Conservation (phyloP, 2,329 filamentous ascomycete species). For the Calonectria leucothoes region DNA sequence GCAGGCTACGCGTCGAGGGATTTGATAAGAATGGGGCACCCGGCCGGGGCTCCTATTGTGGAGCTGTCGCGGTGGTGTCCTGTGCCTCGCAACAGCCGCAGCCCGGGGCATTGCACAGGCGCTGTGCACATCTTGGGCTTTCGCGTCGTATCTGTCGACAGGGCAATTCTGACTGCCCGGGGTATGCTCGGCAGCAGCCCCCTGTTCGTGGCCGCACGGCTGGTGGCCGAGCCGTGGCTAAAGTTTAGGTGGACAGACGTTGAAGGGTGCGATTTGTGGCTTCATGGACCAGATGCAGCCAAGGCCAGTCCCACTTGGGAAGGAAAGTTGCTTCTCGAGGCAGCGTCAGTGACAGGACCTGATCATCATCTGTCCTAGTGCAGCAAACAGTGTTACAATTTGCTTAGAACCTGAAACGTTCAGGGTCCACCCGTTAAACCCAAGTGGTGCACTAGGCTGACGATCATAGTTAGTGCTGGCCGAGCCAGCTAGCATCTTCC, state of each 20-base stretch:
- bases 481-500: not conserved
- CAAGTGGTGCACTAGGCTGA: not conserved
- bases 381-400: not conserved
- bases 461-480: not conserved
- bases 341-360: not conserved
- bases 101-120: not conserved
- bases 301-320: not conserved
- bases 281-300: not conserved
- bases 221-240: not conserved
- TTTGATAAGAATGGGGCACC: not conserved
- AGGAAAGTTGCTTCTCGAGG: not conserved
- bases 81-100: not conserved
- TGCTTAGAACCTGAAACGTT: not conserved
- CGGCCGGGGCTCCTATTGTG: not conserved
- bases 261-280: not conserved
- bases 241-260: not conserved
- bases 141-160: not conserved
- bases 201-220: not conserved
- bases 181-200: not conserved
- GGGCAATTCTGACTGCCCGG: not conserved
- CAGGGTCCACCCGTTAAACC: not conserved
- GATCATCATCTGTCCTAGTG: not conserved
- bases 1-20: not conserved
- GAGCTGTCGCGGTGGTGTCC: not conserved
- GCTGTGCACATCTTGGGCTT: not conserved